Percentiles rank a stretch among this genome's conserved stretches.
Conservation (phyloP, 1,284 basidiomycete genomes). For the Inonotus hispidus region DNA sequence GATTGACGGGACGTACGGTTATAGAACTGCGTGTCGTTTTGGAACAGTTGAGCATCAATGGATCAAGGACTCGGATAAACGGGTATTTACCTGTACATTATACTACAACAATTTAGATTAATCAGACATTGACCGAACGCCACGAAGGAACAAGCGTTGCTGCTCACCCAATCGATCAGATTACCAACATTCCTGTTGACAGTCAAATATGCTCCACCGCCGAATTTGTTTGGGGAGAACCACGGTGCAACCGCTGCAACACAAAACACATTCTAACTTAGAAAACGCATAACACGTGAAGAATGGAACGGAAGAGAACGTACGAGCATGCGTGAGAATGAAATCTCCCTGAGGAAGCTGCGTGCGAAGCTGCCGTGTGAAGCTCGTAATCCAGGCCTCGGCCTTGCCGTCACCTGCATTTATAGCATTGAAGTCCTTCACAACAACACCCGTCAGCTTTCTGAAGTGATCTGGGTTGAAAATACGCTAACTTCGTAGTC, state of each 20-base stretch:
- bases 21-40: slow-evolving; percentile 42
- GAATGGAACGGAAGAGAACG: slow-evolving; percentile 41
- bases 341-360: slow-evolving; percentile 31
- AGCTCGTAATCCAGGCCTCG: slow-evolving; percentile 38
- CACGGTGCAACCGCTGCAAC: slow-evolving; percentile 21
- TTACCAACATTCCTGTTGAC: slow-evolving; percentile 50
- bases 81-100: slow-evolving; percentile 37
- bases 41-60: not conserved
- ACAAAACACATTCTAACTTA: too few species aligned
- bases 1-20: slow-evolving; percentile 43
- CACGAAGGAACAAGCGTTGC: not conserved
- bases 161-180: slow-evolving; percentile 45
- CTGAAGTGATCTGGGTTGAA: not conserved
- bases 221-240: slow-evolving; percentile 46
- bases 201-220: slow-evolving; percentile 55
- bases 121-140: not conserved
- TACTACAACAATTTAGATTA: slow-evolving; percentile 29
- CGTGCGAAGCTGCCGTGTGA: slow-evolving; percentile 36
- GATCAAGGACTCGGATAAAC: not conserved
- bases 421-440: slow-evolving; percentile 45
- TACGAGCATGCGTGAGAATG: slow-evolving; percentile 36
- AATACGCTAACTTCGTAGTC: slow-evolving; percentile 41
- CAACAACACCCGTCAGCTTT: not conserved
- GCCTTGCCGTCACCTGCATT: slow-evolving; percentile 34
- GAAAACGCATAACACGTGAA: too few species aligned